Evolutionary conservation across 495 filamentous ascomycete species (phyloP).

Genomic region (Aspergillus diversus): DNA sequence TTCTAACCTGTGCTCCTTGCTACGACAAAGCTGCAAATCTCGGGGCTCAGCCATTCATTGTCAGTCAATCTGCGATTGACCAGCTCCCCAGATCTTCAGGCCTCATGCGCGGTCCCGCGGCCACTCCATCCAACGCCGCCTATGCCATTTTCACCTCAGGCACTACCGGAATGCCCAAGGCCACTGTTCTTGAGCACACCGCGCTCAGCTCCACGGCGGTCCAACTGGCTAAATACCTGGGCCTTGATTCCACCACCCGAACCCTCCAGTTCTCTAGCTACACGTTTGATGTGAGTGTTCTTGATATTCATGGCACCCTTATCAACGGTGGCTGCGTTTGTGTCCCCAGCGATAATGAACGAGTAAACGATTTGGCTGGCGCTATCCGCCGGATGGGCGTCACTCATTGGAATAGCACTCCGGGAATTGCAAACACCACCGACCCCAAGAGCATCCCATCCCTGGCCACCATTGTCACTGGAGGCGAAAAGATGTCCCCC

Average conservation of each 20-base stretch:
- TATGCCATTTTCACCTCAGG: slow-evolving; percentile 47
- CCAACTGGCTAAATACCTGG: neutral
- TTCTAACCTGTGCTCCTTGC: neutral
- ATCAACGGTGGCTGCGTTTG: slow-evolving; percentile 42
- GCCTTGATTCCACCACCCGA: slow-evolving; percentile 25
- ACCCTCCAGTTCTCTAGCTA: slow-evolving; percentile 64
- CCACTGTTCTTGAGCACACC: slow-evolving; percentile 44
- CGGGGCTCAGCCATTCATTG: neutral
- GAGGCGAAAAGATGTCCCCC: slow-evolving; percentile 7
- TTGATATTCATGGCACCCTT: slow-evolving; percentile 59
- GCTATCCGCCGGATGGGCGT: slow-evolving; percentile 24
- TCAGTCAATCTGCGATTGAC: neutral
- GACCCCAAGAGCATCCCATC: slow-evolving; percentile 29
- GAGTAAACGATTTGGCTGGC: slow-evolving; percentile 31
- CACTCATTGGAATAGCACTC: slow-evolving; percentile 21
- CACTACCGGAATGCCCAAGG: slow-evolving; percentile 46
- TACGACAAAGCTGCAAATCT: neutral
- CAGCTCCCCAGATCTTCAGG: neutral
- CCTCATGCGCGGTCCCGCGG: neutral
- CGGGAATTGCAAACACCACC: slow-evolving; percentile 34
- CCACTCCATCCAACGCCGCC: slow-evolving; percentile 7
- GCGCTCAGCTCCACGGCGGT: slow-evolving; percentile 13
- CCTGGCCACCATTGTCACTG: slow-evolving; percentile 21
- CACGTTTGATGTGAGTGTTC: slow-evolving; percentile 59
- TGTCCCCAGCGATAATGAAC: slow-evolving; percentile 38